Percentiles rank a stretch among this genome's conserved stretches.
Evolutionary conservation across 495 filamentous ascomycete genomes (phyloP).

Genomic region (Antarctomyces pellizariae): DNA sequence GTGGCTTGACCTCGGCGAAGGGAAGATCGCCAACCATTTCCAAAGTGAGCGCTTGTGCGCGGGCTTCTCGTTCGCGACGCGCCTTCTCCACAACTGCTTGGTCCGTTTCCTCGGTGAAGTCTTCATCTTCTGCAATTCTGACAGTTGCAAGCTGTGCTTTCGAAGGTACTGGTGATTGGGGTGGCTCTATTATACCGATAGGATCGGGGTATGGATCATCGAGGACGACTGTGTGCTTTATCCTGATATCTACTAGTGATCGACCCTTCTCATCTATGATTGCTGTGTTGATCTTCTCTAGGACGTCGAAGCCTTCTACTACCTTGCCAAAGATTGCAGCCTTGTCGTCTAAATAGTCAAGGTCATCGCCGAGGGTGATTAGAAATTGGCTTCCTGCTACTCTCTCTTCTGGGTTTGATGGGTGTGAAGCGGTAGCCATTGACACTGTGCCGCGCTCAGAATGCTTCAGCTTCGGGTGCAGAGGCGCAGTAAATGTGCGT

Average conservation of each 20-base stretch:
- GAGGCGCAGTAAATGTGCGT: conserved; percentile 59
- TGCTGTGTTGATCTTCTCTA: conserved; percentile 81
- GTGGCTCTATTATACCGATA: conserved; percentile 44
- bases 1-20: conserved; percentile 93
- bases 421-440: conserved; percentile 68
- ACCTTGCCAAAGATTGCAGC: conserved; percentile 87
- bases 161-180: conserved; percentile 57
- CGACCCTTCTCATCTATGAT: conserved; percentile 68
- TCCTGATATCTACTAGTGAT: conserved; percentile 74
- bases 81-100: conserved; percentile 57
- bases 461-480: conserved; percentile 70
- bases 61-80: conserved; percentile 73
- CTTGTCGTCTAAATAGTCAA: conserved; percentile 76
- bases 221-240: conserved; percentile 71
- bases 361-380: conserved; percentile 64
- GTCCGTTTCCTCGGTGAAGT: conserved; percentile 30
- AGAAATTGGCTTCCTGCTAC: conserved; percentile 77
- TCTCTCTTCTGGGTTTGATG: conserved; percentile 55
- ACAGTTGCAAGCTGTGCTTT: conserved; percentile 77
- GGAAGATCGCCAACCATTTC: conserved; percentile 97
- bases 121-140: conserved; percentile 74
- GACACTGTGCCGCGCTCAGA: conserved; percentile 71
- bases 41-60: conserved; percentile 80
- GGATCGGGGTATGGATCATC: conserved; percentile 81
- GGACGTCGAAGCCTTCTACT: conserved; percentile 73